Evolutionary conservation across 495 filamentous ascomycete genomes (phyloP).

Genomic region (Trichoderma asperelloides): DNA sequence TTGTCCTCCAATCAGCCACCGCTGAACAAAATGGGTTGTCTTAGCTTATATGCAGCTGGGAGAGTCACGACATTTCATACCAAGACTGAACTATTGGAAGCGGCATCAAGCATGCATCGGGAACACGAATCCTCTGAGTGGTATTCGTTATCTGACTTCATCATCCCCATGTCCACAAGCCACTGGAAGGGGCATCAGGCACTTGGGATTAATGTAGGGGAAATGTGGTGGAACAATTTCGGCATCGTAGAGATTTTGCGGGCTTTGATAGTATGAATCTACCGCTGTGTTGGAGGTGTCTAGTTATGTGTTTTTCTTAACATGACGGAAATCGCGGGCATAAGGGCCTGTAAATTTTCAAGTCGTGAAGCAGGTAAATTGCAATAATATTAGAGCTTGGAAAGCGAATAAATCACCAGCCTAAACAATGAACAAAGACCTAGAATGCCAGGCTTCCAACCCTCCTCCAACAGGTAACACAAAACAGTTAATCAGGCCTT

Average conservation of each 20-base stretch:
- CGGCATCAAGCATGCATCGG: neutral
- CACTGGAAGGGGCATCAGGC: neutral
- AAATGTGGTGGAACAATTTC: neutral
- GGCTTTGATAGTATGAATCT: too few relatives aligned
- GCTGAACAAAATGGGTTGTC: neutral
- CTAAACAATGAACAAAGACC: neutral
- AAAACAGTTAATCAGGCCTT: neutral
- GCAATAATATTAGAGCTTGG: too few relatives aligned
- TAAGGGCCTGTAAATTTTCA: too few relatives aligned
- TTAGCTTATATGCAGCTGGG: neutral
- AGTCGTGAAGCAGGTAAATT: too few relatives aligned
- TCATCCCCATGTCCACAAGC: neutral
- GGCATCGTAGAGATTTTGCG: neutral
- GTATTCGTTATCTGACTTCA: neutral
- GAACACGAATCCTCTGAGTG: neutral
- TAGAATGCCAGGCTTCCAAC: neutral
- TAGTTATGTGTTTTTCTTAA: too few relatives aligned
- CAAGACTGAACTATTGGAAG: neutral
- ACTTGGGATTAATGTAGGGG: neutral
- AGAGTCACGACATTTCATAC: neutral
- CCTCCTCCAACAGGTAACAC: neutral
- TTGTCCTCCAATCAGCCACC: neutral
- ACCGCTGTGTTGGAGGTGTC: too few relatives aligned
- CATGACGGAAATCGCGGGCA: too few relatives aligned
- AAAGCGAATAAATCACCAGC: too few relatives aligned